A percentile compares a stretch with the other conserved stretches of the same genome.
phyloP scores from a whole-genome alignment of 2,329 filamentous ascomycete species.

The Apiospora phragmitis region DNA sequence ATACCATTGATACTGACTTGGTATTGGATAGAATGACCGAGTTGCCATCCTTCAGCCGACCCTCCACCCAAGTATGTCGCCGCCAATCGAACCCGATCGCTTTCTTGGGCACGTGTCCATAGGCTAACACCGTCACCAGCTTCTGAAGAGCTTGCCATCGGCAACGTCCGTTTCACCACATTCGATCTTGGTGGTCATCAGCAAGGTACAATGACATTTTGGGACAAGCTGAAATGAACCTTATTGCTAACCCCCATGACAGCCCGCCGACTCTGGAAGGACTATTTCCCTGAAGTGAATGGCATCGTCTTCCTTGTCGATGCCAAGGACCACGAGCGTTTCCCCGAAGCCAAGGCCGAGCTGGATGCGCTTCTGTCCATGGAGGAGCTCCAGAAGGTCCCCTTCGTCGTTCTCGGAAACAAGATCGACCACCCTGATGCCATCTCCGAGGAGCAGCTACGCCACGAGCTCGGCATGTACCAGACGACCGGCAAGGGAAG shows the following conservation, averaged over 20 bases:
- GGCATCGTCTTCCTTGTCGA: conserved; percentile 98
- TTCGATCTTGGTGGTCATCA: conserved; percentile 93
- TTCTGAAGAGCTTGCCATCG: conserved; percentile 89
- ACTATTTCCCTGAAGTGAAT: conserved; percentile 95
- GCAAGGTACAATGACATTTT: conserved; percentile 62
- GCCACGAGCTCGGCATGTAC: conserved; percentile 89
- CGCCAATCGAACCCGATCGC: conserved; percentile 15
- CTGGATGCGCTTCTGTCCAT: conserved; percentile 93
- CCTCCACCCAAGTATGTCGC: conserved; percentile 78
- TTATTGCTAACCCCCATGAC: conserved; percentile 6
- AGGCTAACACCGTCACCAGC: conserved; percentile 47
- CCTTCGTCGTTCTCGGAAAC: conserved; percentile 95
- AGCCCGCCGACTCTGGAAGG: conserved; percentile 93
- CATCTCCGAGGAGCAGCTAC: conserved; percentile 91
- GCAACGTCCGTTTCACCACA: conserved; percentile 91
- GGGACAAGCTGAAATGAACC: neutral
- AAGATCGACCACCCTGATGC: conserved; percentile 99
- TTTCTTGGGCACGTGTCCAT: conserved; percentile 24
- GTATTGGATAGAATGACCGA: conserved; percentile 71
- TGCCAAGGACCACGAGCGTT: conserved; percentile 94
- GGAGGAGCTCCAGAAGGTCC: conserved; percentile 95
- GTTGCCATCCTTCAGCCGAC: conserved; percentile 89
- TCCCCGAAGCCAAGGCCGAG: conserved; percentile 93
- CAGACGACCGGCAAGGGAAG: conserved; percentile 97
- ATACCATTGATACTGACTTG: conserved; percentile 10